Evolutionary conservation across 345 rosid genomes (phyloP), one percentile per base, ranked within the genome.

Genomic region (Firmiana major): DNA sequence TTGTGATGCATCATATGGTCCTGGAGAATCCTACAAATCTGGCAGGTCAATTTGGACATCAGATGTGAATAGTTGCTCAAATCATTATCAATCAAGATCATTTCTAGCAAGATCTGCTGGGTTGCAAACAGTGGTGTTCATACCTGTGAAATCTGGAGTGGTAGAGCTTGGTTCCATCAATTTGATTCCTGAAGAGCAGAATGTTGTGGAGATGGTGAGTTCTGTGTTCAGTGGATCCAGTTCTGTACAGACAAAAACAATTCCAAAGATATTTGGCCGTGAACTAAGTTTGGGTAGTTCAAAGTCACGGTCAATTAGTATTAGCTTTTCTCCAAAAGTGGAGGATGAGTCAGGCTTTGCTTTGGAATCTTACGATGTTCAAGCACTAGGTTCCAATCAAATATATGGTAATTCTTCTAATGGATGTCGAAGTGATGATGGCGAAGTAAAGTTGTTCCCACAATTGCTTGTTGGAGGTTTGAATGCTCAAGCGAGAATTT

Each of bases 151-250:
- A 73, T 83, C 83, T 79, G 99, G 98, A 42, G 95, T 93, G 58
- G 87, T 93, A 66, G 99, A 96, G 86, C 93, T 96, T 26, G 97
- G 97, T 80, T 96, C 98, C 0, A 78, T 89, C 78, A 89, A 85
- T 73, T 75, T 73, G 17, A 87, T 91, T 63, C 90, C 89, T 0
- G 95, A 96, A 76, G 94, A 93, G 31, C 88, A 84, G 69, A 82
- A 81, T 79, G 58, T 81, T 69, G 79, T 88, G 81, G 94, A 93
- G 85, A 86, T 67, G 85, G 87, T 91, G 21, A 90, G 85, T 71
- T 79, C 80, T 22, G 69, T 89, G 1, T 90, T 93, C 76, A 95
- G 94, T 65, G 92, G 75, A 51, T 81, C 92, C 10, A 83, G 83
- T 83, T 81, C 84, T 54, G 83, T 78, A n/a, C 92, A 88, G 67